Conservation (phyloP, 2,329 filamentous ascomycete genomes). For the Davidsoniella eucalypti region DNA sequence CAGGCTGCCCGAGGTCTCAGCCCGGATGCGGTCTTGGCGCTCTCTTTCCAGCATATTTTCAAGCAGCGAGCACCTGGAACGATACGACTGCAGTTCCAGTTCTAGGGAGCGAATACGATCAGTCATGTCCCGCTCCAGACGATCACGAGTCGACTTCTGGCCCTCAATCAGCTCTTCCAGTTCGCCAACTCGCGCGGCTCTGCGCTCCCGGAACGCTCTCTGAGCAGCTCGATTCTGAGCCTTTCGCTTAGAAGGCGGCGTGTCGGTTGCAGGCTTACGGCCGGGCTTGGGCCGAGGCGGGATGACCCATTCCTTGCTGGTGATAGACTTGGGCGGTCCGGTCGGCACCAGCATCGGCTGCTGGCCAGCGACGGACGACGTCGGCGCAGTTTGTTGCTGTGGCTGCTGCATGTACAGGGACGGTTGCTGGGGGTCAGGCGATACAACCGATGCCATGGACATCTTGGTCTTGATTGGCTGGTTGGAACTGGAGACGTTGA, state of each 20-base stretch:
- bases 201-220: slow-evolving; percentile 72
- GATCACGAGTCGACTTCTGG: slow-evolving; percentile 38
- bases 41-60: slow-evolving; percentile 48
- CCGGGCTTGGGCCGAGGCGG: slow-evolving; percentile 77
- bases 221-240: slow-evolving; percentile 89
- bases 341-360: slow-evolving; percentile 13
- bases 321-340: slow-evolving; percentile 42
- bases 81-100: slow-evolving; percentile 48
- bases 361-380: neutral
- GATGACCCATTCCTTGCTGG: slow-evolving; percentile 72
- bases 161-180: slow-evolving; percentile 51
- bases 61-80: slow-evolving; percentile 41
- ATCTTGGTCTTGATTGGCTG: slow-evolving; percentile 20
- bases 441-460: slow-evolving; percentile 32
- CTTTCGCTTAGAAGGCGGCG: slow-evolving; percentile 82
- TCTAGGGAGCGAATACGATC: slow-evolving; percentile 44
- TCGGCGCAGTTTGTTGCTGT: neutral
- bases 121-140: slow-evolving; percentile 38
- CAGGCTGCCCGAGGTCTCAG: slow-evolving; percentile 25
- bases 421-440: slow-evolving; percentile 20
- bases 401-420: slow-evolving; percentile 6
- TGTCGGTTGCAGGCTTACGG: slow-evolving; percentile 84
- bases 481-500: slow-evolving; percentile 18
- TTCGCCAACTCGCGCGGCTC: slow-evolving; percentile 69
- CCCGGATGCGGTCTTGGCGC: slow-evolving; percentile 30